Conservation (phyloP, 257 asterid species). For the Fraxinus pennsylvanica region DNA sequence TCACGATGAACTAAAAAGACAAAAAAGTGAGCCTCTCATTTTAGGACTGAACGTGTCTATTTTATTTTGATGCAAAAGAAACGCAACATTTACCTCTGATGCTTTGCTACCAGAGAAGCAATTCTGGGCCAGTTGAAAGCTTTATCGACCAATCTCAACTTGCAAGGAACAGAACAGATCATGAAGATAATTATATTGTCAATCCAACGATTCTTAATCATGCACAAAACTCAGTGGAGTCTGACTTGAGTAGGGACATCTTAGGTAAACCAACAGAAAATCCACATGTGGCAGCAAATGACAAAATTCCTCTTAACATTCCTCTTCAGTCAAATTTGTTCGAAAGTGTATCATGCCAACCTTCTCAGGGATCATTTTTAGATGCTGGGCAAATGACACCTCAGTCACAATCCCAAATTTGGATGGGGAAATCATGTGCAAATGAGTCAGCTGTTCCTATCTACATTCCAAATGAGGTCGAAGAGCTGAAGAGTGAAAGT, state of each 20-base stretch:
- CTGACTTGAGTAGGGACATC: constrained; percentile 47
- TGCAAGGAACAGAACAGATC: constrained; percentile 45
- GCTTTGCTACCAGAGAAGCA: constrained; percentile 50
- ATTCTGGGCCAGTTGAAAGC: constrained; percentile 59
- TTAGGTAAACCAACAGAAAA: constrained; percentile 45
- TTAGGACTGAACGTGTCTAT: not conserved
- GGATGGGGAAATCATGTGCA: constrained; percentile 48
- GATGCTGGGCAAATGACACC: constrained; percentile 49
- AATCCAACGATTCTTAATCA: constrained; percentile 43
- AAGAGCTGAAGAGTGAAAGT: constrained; percentile 45
- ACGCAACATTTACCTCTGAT: constrained; percentile 21
- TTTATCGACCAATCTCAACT: constrained; percentile 58
- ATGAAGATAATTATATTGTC: constrained; percentile 49
- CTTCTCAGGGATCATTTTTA: constrained; percentile 46
- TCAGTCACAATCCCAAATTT: constrained; percentile 41
- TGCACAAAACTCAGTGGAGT: constrained; percentile 50
- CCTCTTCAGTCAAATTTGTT: constrained; percentile 49
- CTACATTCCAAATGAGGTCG: constrained; percentile 37
- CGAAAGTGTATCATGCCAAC: constrained; percentile 46
- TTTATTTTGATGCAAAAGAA: not conserved
- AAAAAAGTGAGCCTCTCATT: constrained; percentile 11
- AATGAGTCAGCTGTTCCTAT: constrained; percentile 47
- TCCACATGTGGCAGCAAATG: constrained; percentile 39
- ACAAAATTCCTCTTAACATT: constrained; percentile 43
- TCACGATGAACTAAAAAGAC: not conserved